These are phyloP conservation scores for Vaccinium myrtillus DNA, from an alignment of 148 eudicot species.

Conservation along the genomic window DNA sequence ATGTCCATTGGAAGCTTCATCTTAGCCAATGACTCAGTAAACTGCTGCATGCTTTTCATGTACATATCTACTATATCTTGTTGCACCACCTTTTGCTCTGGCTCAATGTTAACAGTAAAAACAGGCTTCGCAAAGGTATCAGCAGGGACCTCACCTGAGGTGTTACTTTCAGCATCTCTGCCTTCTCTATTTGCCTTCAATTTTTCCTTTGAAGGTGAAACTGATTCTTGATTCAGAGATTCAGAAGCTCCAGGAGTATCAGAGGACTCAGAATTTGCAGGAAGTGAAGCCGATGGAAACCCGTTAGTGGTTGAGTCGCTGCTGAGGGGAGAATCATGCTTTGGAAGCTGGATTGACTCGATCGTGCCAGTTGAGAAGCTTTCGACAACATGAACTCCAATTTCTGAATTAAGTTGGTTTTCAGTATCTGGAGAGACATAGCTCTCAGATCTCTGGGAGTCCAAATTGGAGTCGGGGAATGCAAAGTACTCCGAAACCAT, in stretches of 20 bases:
- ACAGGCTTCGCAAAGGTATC: constrained; percentile 46
- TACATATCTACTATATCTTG: constrained; percentile 97
- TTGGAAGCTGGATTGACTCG: constrained; percentile 35
- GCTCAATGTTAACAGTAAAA: constrained; percentile 53
- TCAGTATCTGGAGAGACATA: constrained; percentile 63
- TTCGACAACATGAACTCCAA: constrained; percentile 46
- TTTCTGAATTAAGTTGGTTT: constrained; percentile 45
- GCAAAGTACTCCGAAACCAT: constrained; percentile 89
- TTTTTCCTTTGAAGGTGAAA: constrained; percentile 37
- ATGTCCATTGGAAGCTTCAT: constrained; percentile 96
- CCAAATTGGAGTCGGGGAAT: constrained; percentile 34
- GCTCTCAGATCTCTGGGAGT: constrained; percentile 55
- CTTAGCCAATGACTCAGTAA: constrained; percentile 82
- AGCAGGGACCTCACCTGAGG: constrained; percentile 23
- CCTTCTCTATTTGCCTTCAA: constrained; percentile 39
- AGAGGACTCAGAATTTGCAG: constrained; percentile 55
- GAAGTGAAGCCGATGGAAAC: constrained; percentile 44
- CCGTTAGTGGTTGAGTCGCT: constrained; percentile 71
- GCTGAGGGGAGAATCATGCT: constrained; percentile 61
- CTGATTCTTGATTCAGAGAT: constrained; percentile 48
- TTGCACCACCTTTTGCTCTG: constrained; percentile 78
- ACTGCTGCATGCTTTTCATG: constrained; percentile 99
- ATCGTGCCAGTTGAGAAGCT: constrained; percentile 40
- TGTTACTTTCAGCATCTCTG: constrained; percentile 47
- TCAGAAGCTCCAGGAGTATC: constrained; percentile 46